Conservation (phyloP, 208 protist genomes). For the Trypanosoma scelopori region DNA sequence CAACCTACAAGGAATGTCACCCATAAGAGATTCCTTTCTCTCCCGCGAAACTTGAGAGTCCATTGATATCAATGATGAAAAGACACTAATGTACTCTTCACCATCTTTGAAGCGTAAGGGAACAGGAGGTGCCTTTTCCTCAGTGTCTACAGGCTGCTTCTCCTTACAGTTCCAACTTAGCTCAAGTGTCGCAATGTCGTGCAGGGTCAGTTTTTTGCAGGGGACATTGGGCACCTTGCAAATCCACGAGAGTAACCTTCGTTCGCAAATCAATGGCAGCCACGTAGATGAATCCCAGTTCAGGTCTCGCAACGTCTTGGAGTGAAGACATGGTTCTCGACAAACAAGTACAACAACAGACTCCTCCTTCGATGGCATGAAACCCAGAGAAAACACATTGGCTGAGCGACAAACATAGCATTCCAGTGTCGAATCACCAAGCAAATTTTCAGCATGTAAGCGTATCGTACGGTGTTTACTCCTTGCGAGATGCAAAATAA, state of each 20-base stretch:
- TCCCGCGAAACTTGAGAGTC: conserved; percentile 92
- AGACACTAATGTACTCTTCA: conserved; percentile 91
- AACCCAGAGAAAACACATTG: conserved; percentile 94
- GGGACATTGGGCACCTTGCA: conserved; percentile 7
- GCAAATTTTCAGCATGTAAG: conserved; percentile 79
- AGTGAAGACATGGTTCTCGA: conserved; percentile 66
- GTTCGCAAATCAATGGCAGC: conserved; percentile 92
- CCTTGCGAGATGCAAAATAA: conserved; percentile 92
- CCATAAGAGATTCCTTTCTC: conserved; percentile 86
- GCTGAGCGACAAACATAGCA: conserved; percentile 93
- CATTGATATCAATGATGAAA: conserved; percentile 87
- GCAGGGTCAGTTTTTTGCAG: conserved; percentile 53
- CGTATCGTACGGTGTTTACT: conserved; percentile 85
- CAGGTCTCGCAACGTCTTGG: conserved; percentile 44
- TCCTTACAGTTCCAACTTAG: conserved; percentile 90
- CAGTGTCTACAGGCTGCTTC: conserved; percentile 44
- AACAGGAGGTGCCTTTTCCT: conserved; percentile 20
- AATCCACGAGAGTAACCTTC: conserved; percentile 91
- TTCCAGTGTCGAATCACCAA: conserved; percentile 93
- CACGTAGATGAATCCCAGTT: conserved; percentile 91
- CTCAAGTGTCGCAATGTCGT: conserved; percentile 90
- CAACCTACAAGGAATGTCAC: conserved; percentile 82
- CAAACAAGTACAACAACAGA: conserved; percentile 94
- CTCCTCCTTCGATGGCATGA: conserved; percentile 93
- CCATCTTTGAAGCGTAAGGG: conserved; percentile 87